Base-by-base conservation (phyloP, 2,329 filamentous ascomycete species). In the Bimuria novae-zelandiae region DNA sequence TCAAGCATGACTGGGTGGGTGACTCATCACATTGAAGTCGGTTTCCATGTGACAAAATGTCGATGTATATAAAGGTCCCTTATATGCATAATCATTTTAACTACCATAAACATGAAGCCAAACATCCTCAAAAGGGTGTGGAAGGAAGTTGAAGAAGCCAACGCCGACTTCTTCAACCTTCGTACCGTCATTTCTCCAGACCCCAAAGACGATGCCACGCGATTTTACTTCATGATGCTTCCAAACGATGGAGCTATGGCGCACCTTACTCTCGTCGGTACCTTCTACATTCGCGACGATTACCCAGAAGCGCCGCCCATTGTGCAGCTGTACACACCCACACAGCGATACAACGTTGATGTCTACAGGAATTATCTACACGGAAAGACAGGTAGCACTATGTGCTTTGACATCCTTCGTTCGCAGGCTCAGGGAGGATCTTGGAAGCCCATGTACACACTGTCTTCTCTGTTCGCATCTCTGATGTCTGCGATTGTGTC, bases 401-500 rank as follows among this genome's bases (percentile, higher is more conserved):
- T 53, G 51, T 53, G 51, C 40, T 53, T 53, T 39, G 45, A 53
- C 32, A 53, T 53, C 21, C 51, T 53, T 27, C 51, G 51, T 37
- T 49, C 44, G 17, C 17, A 45, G 22, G 44, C 51, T 32, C 43
- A 23, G 17, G 39, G 39, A 1, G 47, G 47, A 2, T 47, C 52
- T 32, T 54, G 47, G 52, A 51, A 51, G 42, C 42, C 47, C 21
- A 27, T 47, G 12, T 51, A 54, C 42, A 54, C 52, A 4, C 47
- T 54, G 40, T 51, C 46, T 7, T 54, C 41, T 14, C 41, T 54
- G 11, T 54, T 54, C 42, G 52, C 52, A 10, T 54, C 52, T 16
- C 19, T 51, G 21, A 50, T 54, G 42, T 54, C 52, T 29, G 52
- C 52, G 8, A 54, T 54, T n/a, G 52, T 54, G n/a, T 54, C 52